Evolutionary conservation across 805 yeast genomes (phyloP).

Genomic region (Barnettozyma sp.): DNA sequence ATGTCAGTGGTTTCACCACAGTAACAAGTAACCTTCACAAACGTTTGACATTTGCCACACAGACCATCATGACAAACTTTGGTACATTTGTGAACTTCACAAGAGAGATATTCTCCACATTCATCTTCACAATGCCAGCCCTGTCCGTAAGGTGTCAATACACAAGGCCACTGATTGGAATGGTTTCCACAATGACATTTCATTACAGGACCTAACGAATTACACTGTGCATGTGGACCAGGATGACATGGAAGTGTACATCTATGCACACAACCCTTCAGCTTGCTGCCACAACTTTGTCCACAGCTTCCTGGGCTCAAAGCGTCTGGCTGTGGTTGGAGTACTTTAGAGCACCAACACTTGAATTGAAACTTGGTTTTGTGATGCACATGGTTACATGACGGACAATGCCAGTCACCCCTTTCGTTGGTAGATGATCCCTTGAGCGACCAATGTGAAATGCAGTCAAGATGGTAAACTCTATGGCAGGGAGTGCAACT

Average conservation of each 20-base stretch:
- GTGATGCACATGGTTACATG: constrained; percentile 50
- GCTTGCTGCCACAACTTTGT: constrained; percentile 59
- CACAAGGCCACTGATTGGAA: constrained; percentile 62
- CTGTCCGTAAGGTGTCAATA: constrained; percentile 54
- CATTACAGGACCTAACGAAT: constrained; percentile 67
- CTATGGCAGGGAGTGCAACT: constrained; percentile 71
- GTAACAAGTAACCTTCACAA: constrained; percentile 51
- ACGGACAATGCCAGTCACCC: constrained; percentile 80
- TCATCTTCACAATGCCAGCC: constrained; percentile 63
- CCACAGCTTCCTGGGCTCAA: constrained; percentile 84
- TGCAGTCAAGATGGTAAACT: constrained; percentile 81
- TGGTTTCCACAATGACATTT: constrained; percentile 70
- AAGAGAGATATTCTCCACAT: constrained; percentile 60
- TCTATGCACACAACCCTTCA: constrained; percentile 58
- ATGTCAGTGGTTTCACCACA: constrained; percentile 55
- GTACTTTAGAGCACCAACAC: constrained; percentile 86
- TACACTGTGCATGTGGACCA: constrained; percentile 79
- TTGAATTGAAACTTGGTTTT: constrained; percentile 50
- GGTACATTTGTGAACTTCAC: constrained; percentile 63
- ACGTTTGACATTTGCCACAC: constrained; percentile 65
- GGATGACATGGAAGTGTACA: constrained; percentile 80
- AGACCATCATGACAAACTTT: constrained; percentile 69
- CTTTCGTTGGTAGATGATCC: constrained; percentile 59
- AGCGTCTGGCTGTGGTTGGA: constrained; percentile 54
- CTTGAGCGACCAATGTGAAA: constrained; percentile 76